Base-by-base conservation (phyloP, 345 rosid genomes). In the Eucalyptus guilfoylei region DNA sequence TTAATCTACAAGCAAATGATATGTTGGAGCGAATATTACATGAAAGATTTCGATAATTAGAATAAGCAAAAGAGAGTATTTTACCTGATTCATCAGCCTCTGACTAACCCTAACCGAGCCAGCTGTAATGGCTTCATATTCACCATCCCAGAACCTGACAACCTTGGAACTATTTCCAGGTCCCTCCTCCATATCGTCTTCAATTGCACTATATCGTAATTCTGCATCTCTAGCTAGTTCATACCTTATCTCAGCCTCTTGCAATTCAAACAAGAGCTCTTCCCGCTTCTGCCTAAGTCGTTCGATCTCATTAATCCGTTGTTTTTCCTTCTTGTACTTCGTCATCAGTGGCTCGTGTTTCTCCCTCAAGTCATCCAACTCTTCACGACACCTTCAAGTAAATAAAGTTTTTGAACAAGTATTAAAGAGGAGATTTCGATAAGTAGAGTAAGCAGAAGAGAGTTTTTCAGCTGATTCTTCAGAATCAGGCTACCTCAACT, bases 311-410 rank as follows among this genome's bases (percentile, higher is more conserved):
- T 49, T 90, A 87, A 26, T 58, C 64, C 64, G 12, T 26, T 58
- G 14, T 11, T 58, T 24, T 26, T 97, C 99, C 90, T 96, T 96
- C 87, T 92, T 96, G 90, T 97, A 95, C 88, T 95, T 96, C 99
- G 96, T 97, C 89, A 93, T 91, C 16, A 96, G 90, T 5, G 98
- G 99, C 90, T 97, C 97, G 54, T 96, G 98, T 91, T 92, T 95
- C 90, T 96, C 98, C 88, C 98, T 95, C 94, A 94, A 89, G 50
- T 97, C 97, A 91, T 96, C 98, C 62, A 97, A 94, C 94, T 97
- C 98, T 92, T 95, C 95, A 42, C 95, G 94, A 14, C n/a, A 96
- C 99, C 99, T 95, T 86, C 86, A 92, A 23, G 80, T n/a, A 89
- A 42, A 91, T 45, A 44, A 48, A 42, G 40, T 4, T 72, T 55